These are phyloP conservation scores for Venturia nashicola DNA, from an alignment of 2,329 filamentous ascomycete species.

Conservation along the genomic window DNA sequence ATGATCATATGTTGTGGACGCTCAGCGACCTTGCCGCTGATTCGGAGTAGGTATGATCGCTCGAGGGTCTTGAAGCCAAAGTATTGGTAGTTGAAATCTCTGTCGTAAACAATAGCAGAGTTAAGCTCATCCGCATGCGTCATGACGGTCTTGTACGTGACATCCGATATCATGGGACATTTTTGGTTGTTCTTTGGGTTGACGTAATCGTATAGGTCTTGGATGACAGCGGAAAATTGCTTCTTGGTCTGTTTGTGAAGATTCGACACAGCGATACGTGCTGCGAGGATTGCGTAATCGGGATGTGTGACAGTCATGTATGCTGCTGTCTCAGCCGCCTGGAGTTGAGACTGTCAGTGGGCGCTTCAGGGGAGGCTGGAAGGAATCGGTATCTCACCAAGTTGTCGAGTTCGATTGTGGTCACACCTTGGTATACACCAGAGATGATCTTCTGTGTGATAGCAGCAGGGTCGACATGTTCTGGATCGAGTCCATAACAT, in stretches of 20 bases:
- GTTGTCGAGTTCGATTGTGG: conserved; percentile 91
- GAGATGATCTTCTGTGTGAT: conserved; percentile 99
- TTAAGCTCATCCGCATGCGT: conserved; percentile 94
- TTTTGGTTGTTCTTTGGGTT: conserved; percentile 79
- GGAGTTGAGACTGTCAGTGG: conserved; percentile 15
- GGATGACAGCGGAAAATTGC: conserved; percentile 93
- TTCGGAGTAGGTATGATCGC: conserved; percentile 90
- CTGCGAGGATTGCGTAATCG: conserved; percentile 96
- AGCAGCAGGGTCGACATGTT: conserved; percentile 91
- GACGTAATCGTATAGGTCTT: conserved; percentile 87
- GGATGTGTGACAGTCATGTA: conserved; percentile 99
- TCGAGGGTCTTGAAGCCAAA: conserved; percentile 99
- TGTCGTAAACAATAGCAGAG: conserved; percentile 97
- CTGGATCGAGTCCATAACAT: conserved; percentile 92
- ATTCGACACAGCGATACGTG: conserved; percentile 97
- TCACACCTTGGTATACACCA: conserved; percentile 97
- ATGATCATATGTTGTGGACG: conserved; percentile 99
- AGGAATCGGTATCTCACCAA: conserved; percentile 51
- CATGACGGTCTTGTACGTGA: conserved; percentile 88
- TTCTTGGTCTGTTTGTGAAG: conserved; percentile 99
- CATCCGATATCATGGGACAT: conserved; percentile 89
- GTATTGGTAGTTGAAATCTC: conserved; percentile 99
- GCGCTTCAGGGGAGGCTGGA: conserved; percentile 1
- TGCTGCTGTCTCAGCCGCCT: conserved; percentile 97
- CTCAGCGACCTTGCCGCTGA: conserved; percentile 92